Evolutionary conservation across 768 basidiomycete genomes (phyloP), one percentile per base, ranked within the genome.

Genomic region (Goffeauzyma gilvescens): DNA sequence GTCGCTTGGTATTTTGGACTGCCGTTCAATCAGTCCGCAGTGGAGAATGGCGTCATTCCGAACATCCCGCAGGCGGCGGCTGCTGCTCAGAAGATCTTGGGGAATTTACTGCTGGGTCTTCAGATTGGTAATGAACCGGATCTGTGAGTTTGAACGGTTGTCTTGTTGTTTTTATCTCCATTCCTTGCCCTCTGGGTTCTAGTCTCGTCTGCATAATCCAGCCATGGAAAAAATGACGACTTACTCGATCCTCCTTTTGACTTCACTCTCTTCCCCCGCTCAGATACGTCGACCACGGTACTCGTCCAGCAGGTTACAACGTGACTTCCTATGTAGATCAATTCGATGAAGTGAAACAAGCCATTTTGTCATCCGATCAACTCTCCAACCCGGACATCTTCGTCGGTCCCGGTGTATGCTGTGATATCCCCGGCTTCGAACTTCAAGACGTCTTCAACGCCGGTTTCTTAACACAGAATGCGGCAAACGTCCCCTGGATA

Each of bases 121-220:
- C 76, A 80, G 56, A 71, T 75, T 1, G 79, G 75, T 2, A 82
- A 84, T 59, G 79, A 82, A 62, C 81, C 80, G 13, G 81, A 85
- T 66, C 70, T 81, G 49, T 84, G 32, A 45, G 59, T 52, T 4
- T 7, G 3, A 15, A 13, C n/a, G n/a, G n/a, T n/a, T n/a, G n/a
- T n/a, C n/a, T n/a, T n/a, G n/a, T n/a, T n/a, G n/a, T n/a, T n/a
- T n/a, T n/a, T n/a, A n/a, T n/a, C n/a, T n/a, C n/a, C n/a, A n/a
- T n/a, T n/a, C n/a, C n/a, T n/a, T n/a, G n/a, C n/a, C n/a, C n/a
- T n/a, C n/a, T n/a, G n/a, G n/a, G n/a, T n/a, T n/a, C n/a, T n/a
- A n/a, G n/a, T n/a, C n/a, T n/a, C n/a, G n/a, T n/a, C n/a, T n/a
- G n/a, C n/a, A n/a, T n/a, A n/a, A n/a, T n/a, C n/a, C n/a, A n/a